Evolutionary conservation across 202 grass and related monocot species (phyloP).

Genomic region (Cymbopogon flexuosus): DNA sequence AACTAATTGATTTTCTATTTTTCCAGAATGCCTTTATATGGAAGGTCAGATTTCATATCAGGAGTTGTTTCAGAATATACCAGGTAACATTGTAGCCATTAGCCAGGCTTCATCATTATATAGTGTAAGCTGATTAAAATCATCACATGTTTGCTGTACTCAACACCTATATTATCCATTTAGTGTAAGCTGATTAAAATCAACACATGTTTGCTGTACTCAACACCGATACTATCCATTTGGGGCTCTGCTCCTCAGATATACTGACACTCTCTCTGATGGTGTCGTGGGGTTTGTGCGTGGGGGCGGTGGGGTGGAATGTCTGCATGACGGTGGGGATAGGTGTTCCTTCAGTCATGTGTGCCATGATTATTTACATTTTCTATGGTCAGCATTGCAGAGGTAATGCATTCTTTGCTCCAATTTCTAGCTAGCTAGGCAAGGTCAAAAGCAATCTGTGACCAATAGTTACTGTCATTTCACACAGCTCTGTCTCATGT

Average conservation of each 20-base stretch:
- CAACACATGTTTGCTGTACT: not conserved
- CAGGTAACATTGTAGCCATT: not conserved
- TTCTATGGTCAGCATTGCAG: not conserved
- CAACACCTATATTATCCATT: not conserved
- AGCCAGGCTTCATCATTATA: not conserved
- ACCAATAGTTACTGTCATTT: not conserved
- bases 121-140: not conserved
- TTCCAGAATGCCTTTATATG: not conserved
- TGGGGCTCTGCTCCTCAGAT: not conserved
- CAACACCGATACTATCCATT: not conserved
- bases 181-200: not conserved
- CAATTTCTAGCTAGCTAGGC: not conserved
- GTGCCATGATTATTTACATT: not conserved
- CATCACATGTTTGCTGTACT: not conserved
- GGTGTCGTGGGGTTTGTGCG: not conserved
- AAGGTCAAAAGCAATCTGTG: slow-evolving; percentile 10
- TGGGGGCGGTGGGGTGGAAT: not conserved
- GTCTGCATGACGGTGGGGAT: not conserved
- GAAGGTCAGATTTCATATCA: not conserved
- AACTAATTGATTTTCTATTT: not conserved
- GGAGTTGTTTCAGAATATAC: not conserved
- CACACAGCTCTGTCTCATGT: not conserved
- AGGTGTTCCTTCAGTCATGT: not conserved
- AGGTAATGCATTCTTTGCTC: not conserved
- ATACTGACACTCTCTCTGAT: not conserved